Evolutionary conservation across 139 green algal genomes (phyloP), one percentile per base, ranked within the genome.

Genomic region (Chlorella sorokiniana): DNA sequence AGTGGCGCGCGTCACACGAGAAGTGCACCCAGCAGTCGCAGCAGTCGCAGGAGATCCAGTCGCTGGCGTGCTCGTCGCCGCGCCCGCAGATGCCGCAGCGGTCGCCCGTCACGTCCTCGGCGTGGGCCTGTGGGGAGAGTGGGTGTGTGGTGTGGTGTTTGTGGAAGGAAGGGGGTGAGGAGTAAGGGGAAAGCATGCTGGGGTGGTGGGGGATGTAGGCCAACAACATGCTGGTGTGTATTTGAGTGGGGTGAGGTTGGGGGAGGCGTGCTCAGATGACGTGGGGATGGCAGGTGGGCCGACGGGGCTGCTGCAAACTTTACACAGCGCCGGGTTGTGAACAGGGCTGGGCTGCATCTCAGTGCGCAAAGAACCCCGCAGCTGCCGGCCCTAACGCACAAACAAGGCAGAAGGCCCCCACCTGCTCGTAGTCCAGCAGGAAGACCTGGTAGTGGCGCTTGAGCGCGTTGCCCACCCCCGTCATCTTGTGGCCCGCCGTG

Each of bases 361-460:
- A 40, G 16, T 27, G 25, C 4, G 23, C 63, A 41, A 69, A 41
- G 29, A 14, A 40, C 33, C 4, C 31, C 63, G 54, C 54, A 64
- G 20, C 20, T 29, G 54, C n/a, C n/a, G n/a, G n/a, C n/a, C n/a
- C n/a, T n/a, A 29, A 33, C 54, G n/a, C 5, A 23, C 62, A 69
- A 11, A 4, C 31, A 29, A 11, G 16, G 18, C 6, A 40, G 4
- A 10, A 25, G 23, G 3, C 4, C 4, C 79, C 16, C 70, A 67
- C 81, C 78, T 84, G 79, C 84, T 96, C 93, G 70, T 97, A 97
- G 31, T 96, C 91, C 81, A 88, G 86, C 42, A 97, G 87, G 69
- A 90, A 91, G 41, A 87, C 85, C 62, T 92, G 88, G 80, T 97
- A 97, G 82, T 97, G 94, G 25, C 94, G 90, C 85, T 97, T 97